Percentiles rank a stretch among this genome's conserved stretches.
phyloP scores from a whole-genome alignment of 208 protist species.

The Trypanosoma boissoni region DNA sequence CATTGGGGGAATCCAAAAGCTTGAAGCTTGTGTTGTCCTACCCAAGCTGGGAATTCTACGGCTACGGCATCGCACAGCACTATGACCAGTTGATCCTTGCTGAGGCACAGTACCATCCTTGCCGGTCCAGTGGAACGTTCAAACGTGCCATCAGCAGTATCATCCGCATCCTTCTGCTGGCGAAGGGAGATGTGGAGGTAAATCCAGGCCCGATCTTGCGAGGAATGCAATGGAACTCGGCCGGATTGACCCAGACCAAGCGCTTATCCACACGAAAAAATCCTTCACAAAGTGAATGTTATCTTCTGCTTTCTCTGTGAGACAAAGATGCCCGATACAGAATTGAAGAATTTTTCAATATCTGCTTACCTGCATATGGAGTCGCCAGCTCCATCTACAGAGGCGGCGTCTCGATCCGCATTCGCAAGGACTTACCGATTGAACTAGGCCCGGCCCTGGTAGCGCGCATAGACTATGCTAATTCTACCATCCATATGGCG shows the following conservation, averaged over 20 bases:
- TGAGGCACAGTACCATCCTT: neutral
- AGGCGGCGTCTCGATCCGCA: conserved; percentile 6
- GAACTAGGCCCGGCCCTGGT: neutral
- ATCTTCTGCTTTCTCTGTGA: neutral
- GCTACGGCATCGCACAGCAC: neutral
- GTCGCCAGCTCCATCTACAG: neutral
- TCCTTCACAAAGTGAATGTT: neutral
- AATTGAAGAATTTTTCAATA: neutral
- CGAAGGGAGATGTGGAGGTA: neutral
- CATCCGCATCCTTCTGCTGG: neutral
- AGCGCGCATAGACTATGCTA: neutral
- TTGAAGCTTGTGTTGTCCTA: neutral
- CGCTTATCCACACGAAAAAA: neutral
- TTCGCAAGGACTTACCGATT: neutral
- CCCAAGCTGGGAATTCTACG: neutral
- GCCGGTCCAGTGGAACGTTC: neutral
- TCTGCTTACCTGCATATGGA: neutral
- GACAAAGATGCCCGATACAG: neutral
- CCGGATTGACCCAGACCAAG: too few species aligned
- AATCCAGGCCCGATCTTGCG: neutral
- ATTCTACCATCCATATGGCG: neutral
- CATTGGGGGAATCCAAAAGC: neutral
- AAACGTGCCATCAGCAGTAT: neutral
- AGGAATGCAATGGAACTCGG: too few species aligned
- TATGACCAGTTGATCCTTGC: neutral